These are phyloP conservation scores for Orbilia brochopaga DNA, from an alignment of 2,329 filamentous ascomycete genomes.

Conservation along the genomic window DNA sequence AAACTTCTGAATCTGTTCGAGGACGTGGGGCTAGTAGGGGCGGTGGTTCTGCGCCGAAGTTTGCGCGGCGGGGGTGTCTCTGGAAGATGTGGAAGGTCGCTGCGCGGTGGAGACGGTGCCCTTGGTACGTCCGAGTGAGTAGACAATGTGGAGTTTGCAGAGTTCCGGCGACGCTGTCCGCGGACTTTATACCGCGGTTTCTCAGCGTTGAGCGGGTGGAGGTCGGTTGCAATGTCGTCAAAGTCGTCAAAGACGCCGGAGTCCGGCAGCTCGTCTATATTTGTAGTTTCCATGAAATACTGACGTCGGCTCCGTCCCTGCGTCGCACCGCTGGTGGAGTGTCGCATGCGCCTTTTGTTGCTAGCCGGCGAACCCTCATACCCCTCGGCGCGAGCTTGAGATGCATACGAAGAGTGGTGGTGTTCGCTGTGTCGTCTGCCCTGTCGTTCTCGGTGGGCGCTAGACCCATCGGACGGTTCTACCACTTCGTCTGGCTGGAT, in stretches of 20 bases:
- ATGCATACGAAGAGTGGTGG: conserved; percentile 1
- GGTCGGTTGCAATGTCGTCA: conserved; percentile 36
- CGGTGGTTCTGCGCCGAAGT: conserved; percentile 23
- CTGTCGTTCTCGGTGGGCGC: conserved; percentile 8
- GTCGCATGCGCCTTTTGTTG: conserved; percentile 18
- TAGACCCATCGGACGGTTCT: conserved; percentile 26
- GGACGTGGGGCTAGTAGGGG: conserved; percentile 29
- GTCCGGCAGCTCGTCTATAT: conserved; percentile 36
- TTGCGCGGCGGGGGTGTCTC: conserved; percentile 28
- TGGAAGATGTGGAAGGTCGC: conserved; percentile 2
- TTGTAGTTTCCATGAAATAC: conserved; percentile 50
- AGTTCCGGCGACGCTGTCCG: conserved; percentile 29
- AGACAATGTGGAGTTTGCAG: conserved; percentile 28
- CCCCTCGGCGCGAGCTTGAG: conserved; percentile 16
- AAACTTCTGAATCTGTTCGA: conserved; percentile 41
- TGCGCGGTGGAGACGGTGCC: conserved; percentile 23
- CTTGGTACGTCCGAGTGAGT: conserved; percentile 27
- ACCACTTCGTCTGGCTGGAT: conserved; percentile 49
- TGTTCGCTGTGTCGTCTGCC: conserved; percentile 20
- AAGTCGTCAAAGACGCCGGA: conserved; percentile 33
- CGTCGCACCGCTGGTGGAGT: conserved; percentile 29
- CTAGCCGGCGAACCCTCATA: conserved; percentile 4
- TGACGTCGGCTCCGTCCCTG: conserved; percentile 27
- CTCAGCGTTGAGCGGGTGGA: conserved; percentile 22
- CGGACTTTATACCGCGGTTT: conserved; percentile 33